These are phyloP conservation scores for Ustilago loliicola DNA, from an alignment of 1,284 basidiomycete genomes.

Conservation along the genomic window DNA sequence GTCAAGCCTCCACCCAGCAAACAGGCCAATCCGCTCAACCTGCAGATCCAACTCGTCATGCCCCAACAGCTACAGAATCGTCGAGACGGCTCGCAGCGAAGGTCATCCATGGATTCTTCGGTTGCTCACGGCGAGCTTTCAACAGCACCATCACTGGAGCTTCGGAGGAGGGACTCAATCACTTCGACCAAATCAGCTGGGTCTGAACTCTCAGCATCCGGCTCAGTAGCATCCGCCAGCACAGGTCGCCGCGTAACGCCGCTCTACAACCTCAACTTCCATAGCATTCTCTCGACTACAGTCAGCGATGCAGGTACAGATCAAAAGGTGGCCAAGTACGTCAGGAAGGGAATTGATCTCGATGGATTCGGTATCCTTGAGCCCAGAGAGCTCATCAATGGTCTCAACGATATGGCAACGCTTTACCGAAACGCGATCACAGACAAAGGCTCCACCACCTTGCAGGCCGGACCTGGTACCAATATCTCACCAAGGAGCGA, in stretches of 20 bases:
- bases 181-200: slow-evolving; percentile 46
- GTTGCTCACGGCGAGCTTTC: slow-evolving; percentile 19
- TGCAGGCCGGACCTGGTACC: slow-evolving; percentile 17
- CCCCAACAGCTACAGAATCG: slow-evolving; percentile 31
- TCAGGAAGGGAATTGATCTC: slow-evolving; percentile 77
- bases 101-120: slow-evolving; percentile 41
- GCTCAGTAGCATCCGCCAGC: slow-evolving; percentile 47
- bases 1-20: slow-evolving; percentile 83
- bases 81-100: slow-evolving; percentile 27
- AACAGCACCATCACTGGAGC: slow-evolving; percentile 14
- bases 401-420: slow-evolving; percentile 54
- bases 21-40: slow-evolving; percentile 87
- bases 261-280: slow-evolving; percentile 90
- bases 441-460: slow-evolving; percentile 13
- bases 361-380: slow-evolving; percentile 70
- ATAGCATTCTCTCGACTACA: slow-evolving; percentile 91
- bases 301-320: slow-evolving; percentile 94
- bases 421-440: slow-evolving; percentile 19
- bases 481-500: slow-evolving; percentile 26
- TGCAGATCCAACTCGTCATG: slow-evolving; percentile 89
- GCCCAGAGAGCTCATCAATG: slow-evolving; percentile 57
- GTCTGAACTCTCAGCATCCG: slow-evolving; percentile 38
- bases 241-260: slow-evolving; percentile 82
- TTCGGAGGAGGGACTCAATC: slow-evolving; percentile 52
- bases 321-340: slow-evolving; percentile 90